Evolutionary conservation across 345 rosid genomes (phyloP), one percentile per base, ranked within the genome.

Genomic region (Euphorbia peplus): DNA sequence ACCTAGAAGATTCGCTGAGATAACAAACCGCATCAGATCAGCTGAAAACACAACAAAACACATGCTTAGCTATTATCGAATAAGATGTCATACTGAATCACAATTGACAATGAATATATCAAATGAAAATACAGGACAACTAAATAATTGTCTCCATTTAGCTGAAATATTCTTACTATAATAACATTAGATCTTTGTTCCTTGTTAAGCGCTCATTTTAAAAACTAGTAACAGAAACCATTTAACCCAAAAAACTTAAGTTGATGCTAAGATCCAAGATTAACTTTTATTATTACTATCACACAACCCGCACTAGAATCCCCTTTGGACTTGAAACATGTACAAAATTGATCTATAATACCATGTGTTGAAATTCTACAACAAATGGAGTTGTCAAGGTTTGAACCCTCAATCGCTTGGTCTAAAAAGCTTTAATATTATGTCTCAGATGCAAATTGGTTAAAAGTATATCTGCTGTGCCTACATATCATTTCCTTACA

Each of bases 1-100:
- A 64, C 97, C 96, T 15, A 89, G 86, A 74, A 91, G 96, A 74
- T 91, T 89, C 47, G 83, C 90, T 5, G 92, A 77, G 41, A 76
- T 1, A 37, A 83, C 46, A 66, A 91, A 91, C 53, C 87, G 81
- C 97, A 91, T 89, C 28, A 91, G 90, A 70, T 85, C 70, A 75
- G 79, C 97, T 87, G 88, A 24, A 70, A 79, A 25, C 54, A 50
- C 37, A 21, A 50, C 37, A 21, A 21, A 37, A 56, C 24, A 4
- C 24, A 54, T 19, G 35, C 32, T 28, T 57, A 8, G 76, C 32
- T 50, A 63, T 1, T 50, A 63, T 1, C 21, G 24, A 18, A 18
- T 19, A 52, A 60, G 13, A 70, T 14, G 24, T 47, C 26, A 58
- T 22, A 28, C 32, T 35, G 25, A 56, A 56, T 37, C 12, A 8